Evolutionary conservation across 345 rosid genomes (phyloP).

Genomic region (Streptanthus diversifolius): DNA sequence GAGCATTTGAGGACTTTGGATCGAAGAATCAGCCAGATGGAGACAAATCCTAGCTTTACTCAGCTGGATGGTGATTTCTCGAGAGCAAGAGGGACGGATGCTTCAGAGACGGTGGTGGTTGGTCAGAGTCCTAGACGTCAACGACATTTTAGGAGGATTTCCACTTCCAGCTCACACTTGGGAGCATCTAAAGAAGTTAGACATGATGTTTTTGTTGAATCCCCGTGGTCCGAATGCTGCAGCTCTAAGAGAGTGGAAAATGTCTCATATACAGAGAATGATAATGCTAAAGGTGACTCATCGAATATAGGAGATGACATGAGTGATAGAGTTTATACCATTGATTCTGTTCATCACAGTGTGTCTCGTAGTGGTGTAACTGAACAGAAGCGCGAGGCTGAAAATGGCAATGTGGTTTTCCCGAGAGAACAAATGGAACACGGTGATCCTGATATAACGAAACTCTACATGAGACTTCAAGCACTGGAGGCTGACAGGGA

Average conservation of each 20-base stretch:
- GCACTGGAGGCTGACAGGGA: conserved; percentile 97
- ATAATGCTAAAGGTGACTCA: conserved; percentile 44
- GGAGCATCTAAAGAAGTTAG: conserved; percentile 45
- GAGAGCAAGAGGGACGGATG: conserved; percentile 43
- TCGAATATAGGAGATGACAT: conserved; percentile 70
- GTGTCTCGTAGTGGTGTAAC: conserved; percentile 13
- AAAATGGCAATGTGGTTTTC: not conserved
- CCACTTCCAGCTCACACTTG: conserved; percentile 41
- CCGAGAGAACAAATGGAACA: conserved; percentile 32
- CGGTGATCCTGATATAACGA: conserved; percentile 74
- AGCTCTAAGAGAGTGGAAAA: conserved; percentile 53
- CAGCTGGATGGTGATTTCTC: conserved; percentile 49
- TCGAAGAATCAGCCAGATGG: conserved; percentile 63
- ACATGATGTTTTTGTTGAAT: conserved; percentile 46
- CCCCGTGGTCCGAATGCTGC: conserved; percentile 45
- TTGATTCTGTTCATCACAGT: conserved; percentile 57
- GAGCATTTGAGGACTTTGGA: conserved; percentile 70
- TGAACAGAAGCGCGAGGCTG: conserved; percentile 16
- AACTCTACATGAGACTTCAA: conserved; percentile 85
- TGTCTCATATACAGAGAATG: conserved; percentile 45
- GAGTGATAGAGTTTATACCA: conserved; percentile 76
- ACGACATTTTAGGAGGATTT: conserved; percentile 54
- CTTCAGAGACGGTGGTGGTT: conserved; percentile 60
- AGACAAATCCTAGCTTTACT: conserved; percentile 49
- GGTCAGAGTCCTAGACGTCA: conserved; percentile 66